These are phyloP conservation scores for Solanum megistacrolobum DNA, from an alignment of 257 asterid species.

Conservation along the genomic window DNA sequence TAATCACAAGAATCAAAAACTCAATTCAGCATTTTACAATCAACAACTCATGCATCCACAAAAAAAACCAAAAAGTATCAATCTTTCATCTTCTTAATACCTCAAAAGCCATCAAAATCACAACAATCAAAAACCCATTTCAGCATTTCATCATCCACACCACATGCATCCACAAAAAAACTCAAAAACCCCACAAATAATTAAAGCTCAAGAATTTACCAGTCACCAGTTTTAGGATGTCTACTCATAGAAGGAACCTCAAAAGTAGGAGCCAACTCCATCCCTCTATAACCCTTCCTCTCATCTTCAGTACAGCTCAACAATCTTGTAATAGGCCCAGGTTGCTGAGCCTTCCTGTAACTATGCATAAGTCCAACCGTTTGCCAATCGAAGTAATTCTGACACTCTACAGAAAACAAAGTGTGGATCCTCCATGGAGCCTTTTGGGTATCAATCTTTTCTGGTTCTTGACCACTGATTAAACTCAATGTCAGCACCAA, in stretches of 20 bases:
- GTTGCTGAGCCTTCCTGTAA: constrained; percentile 65
- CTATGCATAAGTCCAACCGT: constrained; percentile 96
- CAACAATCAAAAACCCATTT: not conserved
- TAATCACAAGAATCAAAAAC: not conserved
- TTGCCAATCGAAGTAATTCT: constrained; percentile 97
- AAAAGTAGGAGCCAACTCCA: constrained; percentile 92
- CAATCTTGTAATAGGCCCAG: constrained; percentile 87
- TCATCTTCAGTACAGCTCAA: constrained; percentile 83
- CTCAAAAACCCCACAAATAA: not conserved
- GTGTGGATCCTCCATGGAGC: constrained; percentile 88
- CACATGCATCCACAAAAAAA: not conserved
- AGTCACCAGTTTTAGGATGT: constrained; percentile 66
- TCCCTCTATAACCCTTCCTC: constrained; percentile 57
- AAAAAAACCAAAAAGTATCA: not conserved
- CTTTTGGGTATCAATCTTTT: constrained; percentile 16
- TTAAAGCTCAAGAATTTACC: constrained; percentile 22
- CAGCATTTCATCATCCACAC: not conserved
- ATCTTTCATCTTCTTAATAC: not conserved
- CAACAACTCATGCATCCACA: not conserved
- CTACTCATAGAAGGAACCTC: constrained; percentile 93
- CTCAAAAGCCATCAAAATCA: not conserved
- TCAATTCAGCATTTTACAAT: not conserved
- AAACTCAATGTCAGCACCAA: constrained; percentile 20
- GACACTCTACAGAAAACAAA: constrained; percentile 89
- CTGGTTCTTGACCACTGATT: constrained; percentile 15